A percentile compares a stretch with the other conserved stretches of the same genome.
Evolutionary conservation across 108 stramenopile species (phyloP).

Genomic region (Asterionellopsis glacialis): DNA sequence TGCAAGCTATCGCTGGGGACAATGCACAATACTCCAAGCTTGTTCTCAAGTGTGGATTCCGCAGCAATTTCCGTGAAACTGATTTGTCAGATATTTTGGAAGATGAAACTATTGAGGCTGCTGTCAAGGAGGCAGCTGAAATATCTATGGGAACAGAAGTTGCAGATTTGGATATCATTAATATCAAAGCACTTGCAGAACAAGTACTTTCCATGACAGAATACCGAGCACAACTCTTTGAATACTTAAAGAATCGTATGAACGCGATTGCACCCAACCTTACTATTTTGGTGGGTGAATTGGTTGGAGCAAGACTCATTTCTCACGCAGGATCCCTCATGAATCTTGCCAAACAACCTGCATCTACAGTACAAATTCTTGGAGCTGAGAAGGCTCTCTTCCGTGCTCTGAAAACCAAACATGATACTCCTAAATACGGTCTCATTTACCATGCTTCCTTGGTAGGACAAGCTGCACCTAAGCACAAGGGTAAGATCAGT

Average conservation of each 20-base stretch:
- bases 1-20: constrained; percentile 93
- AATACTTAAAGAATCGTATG: constrained; percentile 99
- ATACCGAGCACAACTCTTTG: constrained; percentile 97
- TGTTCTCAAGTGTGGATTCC: constrained; percentile 88
- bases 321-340: constrained; percentile 98
- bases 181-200: constrained; percentile 90
- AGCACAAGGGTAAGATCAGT: constrained; percentile 99
- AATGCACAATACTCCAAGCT: constrained; percentile 96
- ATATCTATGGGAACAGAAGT: constrained; percentile 99
- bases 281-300: constrained; percentile 96
- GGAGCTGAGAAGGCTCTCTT: constrained; percentile 99
- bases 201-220: constrained; percentile 97
- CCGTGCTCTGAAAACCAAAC: constrained; percentile 99
- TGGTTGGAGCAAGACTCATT: constrained; percentile 98
- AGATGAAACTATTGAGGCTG: constrained; percentile 77
- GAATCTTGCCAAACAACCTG: constrained; percentile 99
- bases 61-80: constrained; percentile 72
- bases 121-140: constrained; percentile 98
- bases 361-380: constrained; percentile 98
- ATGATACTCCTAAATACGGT: constrained; percentile 99
- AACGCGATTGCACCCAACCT: constrained; percentile 99
- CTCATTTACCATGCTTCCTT: constrained; percentile 97
- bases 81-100: constrained; percentile 92
- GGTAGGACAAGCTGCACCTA: constrained; percentile 97
- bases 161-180: constrained; percentile 90